Conservation (phyloP, 2,329 filamentous ascomycete genomes). For the Zymoseptoria tritici region DNA sequence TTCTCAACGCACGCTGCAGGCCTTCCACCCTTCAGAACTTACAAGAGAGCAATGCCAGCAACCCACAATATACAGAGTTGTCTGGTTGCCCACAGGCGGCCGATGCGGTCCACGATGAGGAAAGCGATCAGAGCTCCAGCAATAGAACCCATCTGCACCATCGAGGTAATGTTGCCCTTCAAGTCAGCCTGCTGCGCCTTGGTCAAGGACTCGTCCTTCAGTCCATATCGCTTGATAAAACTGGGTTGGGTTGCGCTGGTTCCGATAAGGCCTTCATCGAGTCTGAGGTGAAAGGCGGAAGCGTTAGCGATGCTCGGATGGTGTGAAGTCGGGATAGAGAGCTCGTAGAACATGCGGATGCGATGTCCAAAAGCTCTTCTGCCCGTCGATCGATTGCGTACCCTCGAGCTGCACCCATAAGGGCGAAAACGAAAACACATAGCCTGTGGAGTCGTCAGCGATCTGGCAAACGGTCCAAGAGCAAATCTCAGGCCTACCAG, state of each 20-base stretch:
- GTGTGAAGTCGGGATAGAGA: background rate
- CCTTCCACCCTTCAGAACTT: no score
- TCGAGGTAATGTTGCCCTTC: conserved; percentile 61
- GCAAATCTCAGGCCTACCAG: conserved; percentile 43
- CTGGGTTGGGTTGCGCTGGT: conserved; percentile 51
- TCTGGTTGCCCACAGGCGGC: conserved; percentile 25
- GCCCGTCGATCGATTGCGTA: background rate
- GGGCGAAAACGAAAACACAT: conserved; percentile 21
- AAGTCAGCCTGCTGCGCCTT: conserved; percentile 55
- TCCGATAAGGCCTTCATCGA: conserved; percentile 72
- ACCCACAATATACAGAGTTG: conserved; percentile 25
- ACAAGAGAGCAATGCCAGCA: conserved; percentile 27
- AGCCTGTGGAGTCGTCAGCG: conserved; percentile 4
- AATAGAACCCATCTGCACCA: conserved; percentile 75
- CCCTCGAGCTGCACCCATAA: conserved; percentile 69
- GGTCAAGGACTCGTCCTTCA: conserved; percentile 45
- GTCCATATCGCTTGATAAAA: conserved; percentile 55
- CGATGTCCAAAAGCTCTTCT: background rate
- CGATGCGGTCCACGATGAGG: conserved; percentile 27
- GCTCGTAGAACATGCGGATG: background rate
- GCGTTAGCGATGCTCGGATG: no score
- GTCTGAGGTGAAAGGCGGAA: conserved; percentile 7
- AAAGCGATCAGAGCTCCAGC: conserved; percentile 57
- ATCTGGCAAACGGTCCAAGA: background rate
- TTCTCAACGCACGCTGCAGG: no score